Conservation (phyloP, 495 filamentous ascomycete genomes). For the Recurvomyces mirabilis region DNA sequence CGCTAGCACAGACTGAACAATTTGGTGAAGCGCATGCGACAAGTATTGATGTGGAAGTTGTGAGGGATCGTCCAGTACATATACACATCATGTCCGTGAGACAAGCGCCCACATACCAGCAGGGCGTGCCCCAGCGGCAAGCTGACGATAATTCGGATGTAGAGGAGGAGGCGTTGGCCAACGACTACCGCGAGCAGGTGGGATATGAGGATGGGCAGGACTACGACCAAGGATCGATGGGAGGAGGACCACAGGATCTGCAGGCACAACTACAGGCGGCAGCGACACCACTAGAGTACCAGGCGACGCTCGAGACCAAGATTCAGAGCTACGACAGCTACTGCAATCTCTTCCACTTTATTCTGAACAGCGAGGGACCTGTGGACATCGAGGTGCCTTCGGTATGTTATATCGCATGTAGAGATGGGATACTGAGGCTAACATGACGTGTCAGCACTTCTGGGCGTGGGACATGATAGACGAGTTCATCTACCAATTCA, state of each 20-base stretch:
- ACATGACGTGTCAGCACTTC: conserved; percentile 58
- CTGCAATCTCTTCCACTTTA: conserved; percentile 97
- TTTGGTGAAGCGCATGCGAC: background rate
- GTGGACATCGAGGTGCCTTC: conserved; percentile 93
- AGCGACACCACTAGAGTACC: conserved; percentile 88
- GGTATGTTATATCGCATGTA: conserved; percentile 34
- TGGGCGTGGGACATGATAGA: conserved; percentile 99
- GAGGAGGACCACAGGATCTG: conserved; percentile 52
- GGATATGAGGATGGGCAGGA: conserved; percentile 77
- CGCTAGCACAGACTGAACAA: too few species aligned
- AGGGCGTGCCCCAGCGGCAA: conserved; percentile 24
- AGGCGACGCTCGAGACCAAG: conserved; percentile 85
- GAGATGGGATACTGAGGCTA: background rate
- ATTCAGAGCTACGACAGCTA: conserved; percentile 98
- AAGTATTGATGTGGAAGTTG: background rate
- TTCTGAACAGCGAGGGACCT: conserved; percentile 94
- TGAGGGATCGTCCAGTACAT: too few species aligned
- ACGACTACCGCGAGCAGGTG: conserved; percentile 90
- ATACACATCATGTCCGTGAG: conserved; percentile 37
- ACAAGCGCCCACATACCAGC: conserved; percentile 30
- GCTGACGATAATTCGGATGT: conserved; percentile 77
- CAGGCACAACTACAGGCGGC: conserved; percentile 81
- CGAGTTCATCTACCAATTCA: conserved; percentile 99
- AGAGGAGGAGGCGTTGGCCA: conserved; percentile 86
- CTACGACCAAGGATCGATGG: conserved; percentile 40